A percentile compares a stretch with the other conserved stretches of the same genome.
Evolutionary conservation across 768 basidiomycete species (phyloP).

Genomic region (Dacryopinax primogenitus): DNA sequence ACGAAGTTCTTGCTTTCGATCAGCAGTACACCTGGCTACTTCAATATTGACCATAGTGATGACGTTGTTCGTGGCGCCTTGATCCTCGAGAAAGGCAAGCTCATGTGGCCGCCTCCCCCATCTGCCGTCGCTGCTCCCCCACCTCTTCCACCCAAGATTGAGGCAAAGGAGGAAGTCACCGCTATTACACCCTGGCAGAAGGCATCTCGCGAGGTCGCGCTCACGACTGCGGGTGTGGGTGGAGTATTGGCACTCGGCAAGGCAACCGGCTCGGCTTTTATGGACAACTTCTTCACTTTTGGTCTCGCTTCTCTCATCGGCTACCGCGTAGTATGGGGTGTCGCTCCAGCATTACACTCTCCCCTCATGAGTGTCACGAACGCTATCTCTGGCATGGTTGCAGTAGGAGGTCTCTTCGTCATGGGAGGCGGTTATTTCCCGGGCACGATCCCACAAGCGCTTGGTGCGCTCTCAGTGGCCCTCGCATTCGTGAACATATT

Average conservation of each 20-base stretch:
- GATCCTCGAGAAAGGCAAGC: not conserved
- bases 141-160: slow-evolving; percentile 35
- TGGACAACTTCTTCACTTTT: slow-evolving; percentile 81
- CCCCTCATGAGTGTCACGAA: slow-evolving; percentile 87
- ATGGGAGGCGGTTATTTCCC: slow-evolving; percentile 84
- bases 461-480: slow-evolving; percentile 75
- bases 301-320: slow-evolving; percentile 77
- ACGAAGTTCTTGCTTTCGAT: slow-evolving; percentile 79
- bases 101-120: slow-evolving; percentile 66
- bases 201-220: slow-evolving; percentile 56
- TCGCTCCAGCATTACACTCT: slow-evolving; percentile 75
- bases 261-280: slow-evolving; percentile 65
- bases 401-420: slow-evolving; percentile 73
- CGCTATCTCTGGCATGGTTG: slow-evolving; percentile 77
- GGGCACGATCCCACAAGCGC: slow-evolving; percentile 61
- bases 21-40: slow-evolving; percentile 56
- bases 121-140: slow-evolving; percentile 52
- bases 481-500: slow-evolving; percentile 79
- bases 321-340: slow-evolving; percentile 82
- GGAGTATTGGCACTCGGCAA: slow-evolving; percentile 61
- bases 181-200: slow-evolving; percentile 83
- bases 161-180: slow-evolving; percentile 31
- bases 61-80: slow-evolving; percentile 29
- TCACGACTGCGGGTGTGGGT: slow-evolving; percentile 66
- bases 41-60: slow-evolving; percentile 57